phyloP scores from a whole-genome alignment of 306 rosid species.

The Cicer cuneatum region DNA sequence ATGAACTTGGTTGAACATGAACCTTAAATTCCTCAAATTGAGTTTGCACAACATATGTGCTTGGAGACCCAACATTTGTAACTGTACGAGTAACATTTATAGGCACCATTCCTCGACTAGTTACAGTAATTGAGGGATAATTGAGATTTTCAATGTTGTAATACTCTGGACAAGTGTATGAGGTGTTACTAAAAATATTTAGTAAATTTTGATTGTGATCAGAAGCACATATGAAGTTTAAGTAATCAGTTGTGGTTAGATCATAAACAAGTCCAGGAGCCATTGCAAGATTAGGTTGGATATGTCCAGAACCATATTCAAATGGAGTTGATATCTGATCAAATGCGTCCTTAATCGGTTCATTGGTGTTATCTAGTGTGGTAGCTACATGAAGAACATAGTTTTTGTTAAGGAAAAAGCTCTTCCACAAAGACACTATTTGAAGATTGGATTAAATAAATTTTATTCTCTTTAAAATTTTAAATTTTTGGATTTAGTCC shows the following conservation, averaged over 20 bases:
- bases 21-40: constrained; percentile 48
- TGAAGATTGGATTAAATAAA: no score
- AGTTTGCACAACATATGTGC: constrained; percentile 53
- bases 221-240: constrained; percentile 69
- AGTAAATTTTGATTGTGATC: constrained; percentile 42
- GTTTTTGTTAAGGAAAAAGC: not conserved
- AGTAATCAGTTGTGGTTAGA: constrained; percentile 51
- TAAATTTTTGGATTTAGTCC: no score
- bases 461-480: no score
- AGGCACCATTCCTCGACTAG: constrained; percentile 30
- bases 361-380: constrained; percentile 44
- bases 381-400: constrained; percentile 47
- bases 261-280: constrained; percentile 74
- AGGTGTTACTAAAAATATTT: constrained; percentile 17
- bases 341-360: constrained; percentile 45
- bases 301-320: constrained; percentile 68
- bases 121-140: constrained; percentile 66
- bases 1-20: constrained; percentile 50
- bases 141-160: constrained; percentile 56
- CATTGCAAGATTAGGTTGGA: constrained; percentile 62
- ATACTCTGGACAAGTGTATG: constrained; percentile 47
- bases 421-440: no score
- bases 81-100: constrained; percentile 55
- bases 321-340: constrained; percentile 56
- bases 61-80: constrained; percentile 65